These are phyloP conservation scores for Sporothrix inflata DNA, from an alignment of 2,329 filamentous ascomycete species.

Conservation along the genomic window DNA sequence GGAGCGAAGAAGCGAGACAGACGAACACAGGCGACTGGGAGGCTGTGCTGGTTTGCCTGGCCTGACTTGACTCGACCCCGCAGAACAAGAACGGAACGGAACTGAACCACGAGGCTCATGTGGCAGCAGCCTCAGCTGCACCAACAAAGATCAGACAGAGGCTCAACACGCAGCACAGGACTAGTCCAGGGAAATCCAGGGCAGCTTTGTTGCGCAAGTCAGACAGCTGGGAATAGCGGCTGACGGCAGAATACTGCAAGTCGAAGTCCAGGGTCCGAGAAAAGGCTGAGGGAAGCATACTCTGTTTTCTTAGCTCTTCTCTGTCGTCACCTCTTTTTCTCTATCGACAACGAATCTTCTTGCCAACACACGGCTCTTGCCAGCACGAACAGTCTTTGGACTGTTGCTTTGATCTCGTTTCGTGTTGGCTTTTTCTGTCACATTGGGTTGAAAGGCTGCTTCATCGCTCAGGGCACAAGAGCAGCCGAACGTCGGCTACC, in stretches of 20 bases:
- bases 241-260: neutral
- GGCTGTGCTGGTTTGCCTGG: constrained; percentile 19
- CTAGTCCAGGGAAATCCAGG: too few relatives aligned
- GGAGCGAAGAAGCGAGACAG: neutral
- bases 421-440: constrained; percentile 1
- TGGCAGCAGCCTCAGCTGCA: too few relatives aligned
- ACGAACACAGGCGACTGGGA: neutral
- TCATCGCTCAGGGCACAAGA: neutral
- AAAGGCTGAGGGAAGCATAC: neutral
- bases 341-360: neutral
- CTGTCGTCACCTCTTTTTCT: constrained; percentile 4
- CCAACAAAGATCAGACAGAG: neutral
- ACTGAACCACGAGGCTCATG: neutral
- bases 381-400: neutral
- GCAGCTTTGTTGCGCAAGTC: neutral
- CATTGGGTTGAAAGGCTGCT: neutral
- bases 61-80: neutral
- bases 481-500: neutral
- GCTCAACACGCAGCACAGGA: too few relatives aligned
- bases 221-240: neutral
- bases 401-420: neutral
- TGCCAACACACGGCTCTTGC: neutral
- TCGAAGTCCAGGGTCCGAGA: neutral
- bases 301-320: constrained; percentile 3
- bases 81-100: neutral